Conservation (phyloP, 495 filamentous ascomycete species). For the Endocarpon pusillum region DNA sequence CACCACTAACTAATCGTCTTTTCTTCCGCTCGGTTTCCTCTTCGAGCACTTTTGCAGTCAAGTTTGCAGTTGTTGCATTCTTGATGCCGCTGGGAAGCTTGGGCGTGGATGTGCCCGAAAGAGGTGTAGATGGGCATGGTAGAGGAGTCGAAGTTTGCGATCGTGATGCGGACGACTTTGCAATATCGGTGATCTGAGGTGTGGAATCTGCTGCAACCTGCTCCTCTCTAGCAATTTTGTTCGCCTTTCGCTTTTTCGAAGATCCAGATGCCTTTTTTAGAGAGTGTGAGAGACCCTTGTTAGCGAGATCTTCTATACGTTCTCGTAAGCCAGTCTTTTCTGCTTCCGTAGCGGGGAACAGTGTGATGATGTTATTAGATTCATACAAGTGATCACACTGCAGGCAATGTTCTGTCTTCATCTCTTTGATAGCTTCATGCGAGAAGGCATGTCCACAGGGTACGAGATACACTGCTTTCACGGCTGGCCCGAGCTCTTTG, state of each 20-base stretch:
- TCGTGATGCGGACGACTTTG: conserved; percentile 3
- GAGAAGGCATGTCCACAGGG: conserved; percentile 94
- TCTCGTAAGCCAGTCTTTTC: conserved; percentile 52
- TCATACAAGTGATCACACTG: conserved; percentile 60
- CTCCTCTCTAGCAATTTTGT: conserved; percentile 27
- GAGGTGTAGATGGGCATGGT: conserved; percentile 2
- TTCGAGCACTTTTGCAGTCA: conserved; percentile 70
- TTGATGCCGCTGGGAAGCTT: conserved; percentile 47
- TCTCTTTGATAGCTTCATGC: conserved; percentile 65
- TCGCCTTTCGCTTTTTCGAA: conserved; percentile 53
- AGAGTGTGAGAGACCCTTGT: conserved; percentile 63
- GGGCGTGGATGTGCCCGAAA: conserved; percentile 14
- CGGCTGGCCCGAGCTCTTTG: conserved; percentile 64
- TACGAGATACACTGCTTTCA: conserved; percentile 75
- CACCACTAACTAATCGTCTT: conserved; percentile 46
- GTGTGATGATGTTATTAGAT: conserved; percentile 61
- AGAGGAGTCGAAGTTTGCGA: conserved; percentile 2
- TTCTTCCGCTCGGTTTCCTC: conserved; percentile 76
- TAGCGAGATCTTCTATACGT: conserved; percentile 47
- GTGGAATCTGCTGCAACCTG: not conserved
- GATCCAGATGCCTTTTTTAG: conserved; percentile 64
- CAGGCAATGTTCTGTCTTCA: conserved; percentile 44
- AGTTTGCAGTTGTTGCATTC: conserved; percentile 63
- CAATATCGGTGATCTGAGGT: conserved; percentile 2
- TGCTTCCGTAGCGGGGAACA: conserved; percentile 50